phyloP scores from a whole-genome alignment of 2,329 filamentous ascomycete genomes.

The Emericellopsis atlantica region DNA sequence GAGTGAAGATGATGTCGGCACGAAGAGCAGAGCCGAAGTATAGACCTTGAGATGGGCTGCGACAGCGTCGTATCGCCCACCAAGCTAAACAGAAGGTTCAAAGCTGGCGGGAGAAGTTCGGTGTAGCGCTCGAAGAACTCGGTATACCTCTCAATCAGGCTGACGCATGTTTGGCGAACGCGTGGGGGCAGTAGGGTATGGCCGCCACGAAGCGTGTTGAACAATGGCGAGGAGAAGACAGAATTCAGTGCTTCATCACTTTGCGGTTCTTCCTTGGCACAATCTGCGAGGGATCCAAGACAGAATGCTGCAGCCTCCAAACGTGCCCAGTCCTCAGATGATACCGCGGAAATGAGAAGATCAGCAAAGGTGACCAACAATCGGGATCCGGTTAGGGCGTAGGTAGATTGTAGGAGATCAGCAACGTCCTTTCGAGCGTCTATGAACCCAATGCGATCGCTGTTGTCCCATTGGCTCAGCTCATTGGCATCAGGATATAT shows the following conservation, averaged over 20 bases:
- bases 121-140: conserved; percentile 64
- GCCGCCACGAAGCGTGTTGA: conserved; percentile 38
- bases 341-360: conserved; percentile 36
- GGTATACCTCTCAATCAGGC: conserved; percentile 59
- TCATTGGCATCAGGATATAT: conserved; percentile 48
- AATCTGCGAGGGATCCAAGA: conserved; percentile 55
- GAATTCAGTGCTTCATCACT: conserved; percentile 46
- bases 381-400: conserved; percentile 43
- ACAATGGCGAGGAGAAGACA: conserved; percentile 49
- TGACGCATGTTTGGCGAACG: conserved; percentile 55
- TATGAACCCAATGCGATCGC: conserved; percentile 53
- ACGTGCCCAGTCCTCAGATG: conserved; percentile 39
- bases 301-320: conserved; percentile 51
- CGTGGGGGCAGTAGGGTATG: conserved; percentile 43
- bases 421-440: conserved; percentile 69
- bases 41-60: conserved; percentile 60
- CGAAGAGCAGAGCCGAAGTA: conserved; percentile 61
- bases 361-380: conserved; percentile 45
- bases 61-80: conserved; percentile 50
- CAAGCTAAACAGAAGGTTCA: conserved; percentile 64
- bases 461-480: conserved; percentile 55
- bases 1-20: conserved; percentile 57
- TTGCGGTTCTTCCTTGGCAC: conserved; percentile 40
- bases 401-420: conserved; percentile 64
- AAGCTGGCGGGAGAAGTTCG: conserved; percentile 52